phyloP scores from a whole-genome alignment of 78 protist genomes.

The Isochrysis galbana region DNA sequence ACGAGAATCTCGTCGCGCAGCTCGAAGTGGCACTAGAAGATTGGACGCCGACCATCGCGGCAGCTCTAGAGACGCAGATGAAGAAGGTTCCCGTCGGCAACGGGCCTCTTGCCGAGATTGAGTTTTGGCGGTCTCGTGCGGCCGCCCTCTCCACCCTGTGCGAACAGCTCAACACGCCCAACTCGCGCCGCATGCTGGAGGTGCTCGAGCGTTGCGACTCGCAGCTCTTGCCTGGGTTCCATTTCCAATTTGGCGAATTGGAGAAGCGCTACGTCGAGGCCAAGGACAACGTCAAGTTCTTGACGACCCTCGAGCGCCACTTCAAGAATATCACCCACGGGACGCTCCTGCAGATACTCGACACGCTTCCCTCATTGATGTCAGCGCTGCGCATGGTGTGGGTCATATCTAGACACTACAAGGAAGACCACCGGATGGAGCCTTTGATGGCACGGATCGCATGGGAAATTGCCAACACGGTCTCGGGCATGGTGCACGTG shows the following conservation, averaged over 20 bases:
- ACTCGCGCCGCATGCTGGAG: slow-evolving; percentile 52
- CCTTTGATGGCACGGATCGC: slow-evolving; percentile 77
- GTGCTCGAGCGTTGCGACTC: slow-evolving; percentile 40
- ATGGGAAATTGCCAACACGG: slow-evolving; percentile 23
- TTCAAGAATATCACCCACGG: slow-evolving; percentile 69
- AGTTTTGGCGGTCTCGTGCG: slow-evolving; percentile 68
- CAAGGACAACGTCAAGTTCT: slow-evolving; percentile 88
- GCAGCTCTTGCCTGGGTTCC: slow-evolving; percentile 16
- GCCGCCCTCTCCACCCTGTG: slow-evolving; percentile 58
- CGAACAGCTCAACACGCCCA: slow-evolving; percentile 76
- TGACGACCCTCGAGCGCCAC: slow-evolving; percentile 89
- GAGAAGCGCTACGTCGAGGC: slow-evolving; percentile 73
- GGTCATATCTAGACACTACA: slow-evolving; percentile 83
- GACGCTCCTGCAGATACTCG: slow-evolving; percentile 47
- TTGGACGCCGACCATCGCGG: slow-evolving; percentile 42
- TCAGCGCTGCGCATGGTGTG: slow-evolving; percentile 89
- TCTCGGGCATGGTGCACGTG: not conserved
- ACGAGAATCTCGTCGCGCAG: slow-evolving; percentile 32
- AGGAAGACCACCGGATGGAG: slow-evolving; percentile 77
- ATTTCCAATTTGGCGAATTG: slow-evolving; percentile 24
- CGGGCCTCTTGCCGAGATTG: slow-evolving; percentile 80
- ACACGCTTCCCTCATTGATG: slow-evolving; percentile 79
- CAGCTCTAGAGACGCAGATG: slow-evolving; percentile 25
- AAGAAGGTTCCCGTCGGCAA: slow-evolving; percentile 28
- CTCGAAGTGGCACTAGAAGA: slow-evolving; percentile 31